Percentiles rank a stretch among this genome's conserved stretches.
These are phyloP conservation scores for Arachis hypogaea DNA, from an alignment of 306 rosid species.

Conservation along the genomic window DNA sequence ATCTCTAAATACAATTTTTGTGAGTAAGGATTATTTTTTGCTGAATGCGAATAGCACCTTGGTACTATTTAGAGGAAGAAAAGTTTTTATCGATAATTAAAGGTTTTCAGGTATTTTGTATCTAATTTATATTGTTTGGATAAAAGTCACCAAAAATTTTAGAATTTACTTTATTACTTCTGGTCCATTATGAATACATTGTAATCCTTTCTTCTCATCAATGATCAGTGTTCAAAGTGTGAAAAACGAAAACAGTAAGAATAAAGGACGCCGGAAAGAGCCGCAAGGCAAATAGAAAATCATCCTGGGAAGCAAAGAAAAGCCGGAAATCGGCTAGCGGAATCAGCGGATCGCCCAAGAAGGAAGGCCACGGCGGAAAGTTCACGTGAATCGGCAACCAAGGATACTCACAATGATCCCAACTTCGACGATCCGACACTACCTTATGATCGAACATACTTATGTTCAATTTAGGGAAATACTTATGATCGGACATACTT, in stretches of 20 bases:
- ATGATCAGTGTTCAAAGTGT: not conserved
- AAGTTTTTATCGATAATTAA: too few species aligned
- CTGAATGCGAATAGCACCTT: too few species aligned
- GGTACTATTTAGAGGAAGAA: too few species aligned
- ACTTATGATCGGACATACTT: too few species aligned
- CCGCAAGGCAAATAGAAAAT: conserved; percentile 52
- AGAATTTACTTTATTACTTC: too few species aligned
- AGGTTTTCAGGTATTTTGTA: too few species aligned
- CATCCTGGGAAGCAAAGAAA: conserved; percentile 51
- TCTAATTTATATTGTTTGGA: too few species aligned
- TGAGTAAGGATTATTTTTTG: too few species aligned
- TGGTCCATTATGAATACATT: too few species aligned
- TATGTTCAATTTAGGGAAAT: too few species aligned
- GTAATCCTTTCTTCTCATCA: not conserved
- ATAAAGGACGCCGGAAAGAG: conserved; percentile 74
- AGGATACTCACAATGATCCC: conserved; percentile 39
- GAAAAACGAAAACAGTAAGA: not conserved
- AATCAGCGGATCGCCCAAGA: conserved; percentile 34
- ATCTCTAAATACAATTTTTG: too few species aligned
- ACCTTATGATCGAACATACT: conserved; percentile 39
- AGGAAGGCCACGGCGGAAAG: conserved; percentile 84
- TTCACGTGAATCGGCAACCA: conserved; percentile 86
- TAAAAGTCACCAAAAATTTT: too few species aligned
- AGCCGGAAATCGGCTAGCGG: conserved; percentile 84
- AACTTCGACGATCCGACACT: conserved; percentile 66